Evolutionary conservation across 1,284 basidiomycete species (phyloP), one percentile per base, ranked within the genome.

Genomic region (Cutaneotrichosporon cavernicola): DNA sequence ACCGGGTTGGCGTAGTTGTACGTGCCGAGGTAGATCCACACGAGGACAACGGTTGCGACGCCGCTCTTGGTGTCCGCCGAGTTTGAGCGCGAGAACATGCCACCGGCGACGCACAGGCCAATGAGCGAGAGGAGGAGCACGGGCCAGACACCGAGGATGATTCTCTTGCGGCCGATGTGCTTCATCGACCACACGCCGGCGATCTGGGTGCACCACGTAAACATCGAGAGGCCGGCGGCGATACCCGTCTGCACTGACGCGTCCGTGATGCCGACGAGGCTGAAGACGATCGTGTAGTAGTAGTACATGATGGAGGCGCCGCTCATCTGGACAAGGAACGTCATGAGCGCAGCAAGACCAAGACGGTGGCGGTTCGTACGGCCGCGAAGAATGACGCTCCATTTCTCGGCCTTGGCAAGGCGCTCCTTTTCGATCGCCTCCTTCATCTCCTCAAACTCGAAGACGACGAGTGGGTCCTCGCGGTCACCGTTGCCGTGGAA

Each of bases 401-500:
- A 81, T 58, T 74, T 74, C 62, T 78, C 74, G 1, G 74, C 77
- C 65, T 78, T 78, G 46, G 76, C 78, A 30, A 71, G 65, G 36
- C 72, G 84, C 78, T 93, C 91, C 70, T 86, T 86, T 61, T 82
- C 81, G 79, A 91, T 88, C 70, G 91, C 88, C 61, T 87, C 83
- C 74, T 85, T 87, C 78, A 93, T 92, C 80, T 92, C 90, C 68
- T 87, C 85, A 72, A 83, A 91, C 76, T 92, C 91, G 66, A 91
- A 86, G 50, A 85, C 81, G 34, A 92, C 91, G 21, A 92, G 84
- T 47, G 86, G 85, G 69, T 88, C 82, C 34, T 82, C 78, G 46
- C 76, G 79, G 74, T 92, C 83, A 30, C 91, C 91, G 47, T 83
- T 81, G 56, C 90, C 91, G 73, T 92, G 91, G 30, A 91, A 85